Evolutionary conservation across 352 stramenopile genomes (phyloP), one percentile per base, ranked within the genome.

Genomic region (Phytophthora cryptogea): DNA sequence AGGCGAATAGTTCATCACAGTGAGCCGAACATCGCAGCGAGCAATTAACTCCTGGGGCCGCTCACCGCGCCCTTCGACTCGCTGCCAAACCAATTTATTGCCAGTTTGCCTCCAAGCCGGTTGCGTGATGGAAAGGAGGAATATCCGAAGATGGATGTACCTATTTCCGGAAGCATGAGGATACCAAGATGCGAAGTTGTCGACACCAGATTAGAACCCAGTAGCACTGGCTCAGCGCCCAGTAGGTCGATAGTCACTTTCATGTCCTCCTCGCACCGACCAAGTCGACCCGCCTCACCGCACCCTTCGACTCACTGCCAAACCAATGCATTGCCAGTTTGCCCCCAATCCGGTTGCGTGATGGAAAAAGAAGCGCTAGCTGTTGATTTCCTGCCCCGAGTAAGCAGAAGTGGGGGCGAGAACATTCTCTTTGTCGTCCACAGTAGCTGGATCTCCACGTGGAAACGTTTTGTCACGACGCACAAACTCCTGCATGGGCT

Each of bases 281-380:
- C 20, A 23, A 23, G 20, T 23, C 20, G 20, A 23, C 20, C 20
- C 20, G 20, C 20, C 45, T 63, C 45, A 45, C 45, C 46, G 41
- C 55, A 37, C 46, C 39, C 55, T 56, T 36, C 20, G 20, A 63
- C 43, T 49, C 42, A 14, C 30, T 42, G 54, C 20, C 27, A 40
- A 23, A 10, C 4, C 33, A 50, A 55, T 50, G 23, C 17, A 50
- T 5, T 9, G 11, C 45, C 20, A 23, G 20, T 23, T 45, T 61
- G 23, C 14, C 52, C 52, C 41, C 10, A 52, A 52, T 42, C 42
- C 20, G 20, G 20, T 23, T 23, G 20, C 20, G 20, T 23, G 20
- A 23, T 23, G 20, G 20, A 23, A 23, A 23, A 91, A 66, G 78
- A 91, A 63, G 81, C 72, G 10, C 49, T 86, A 11, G 74, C 74